Percentiles rank a stretch among this genome's conserved stretches.
Evolutionary conservation across 1,284 basidiomycete species (phyloP).

Genomic region (Ustilago esculenta): DNA sequence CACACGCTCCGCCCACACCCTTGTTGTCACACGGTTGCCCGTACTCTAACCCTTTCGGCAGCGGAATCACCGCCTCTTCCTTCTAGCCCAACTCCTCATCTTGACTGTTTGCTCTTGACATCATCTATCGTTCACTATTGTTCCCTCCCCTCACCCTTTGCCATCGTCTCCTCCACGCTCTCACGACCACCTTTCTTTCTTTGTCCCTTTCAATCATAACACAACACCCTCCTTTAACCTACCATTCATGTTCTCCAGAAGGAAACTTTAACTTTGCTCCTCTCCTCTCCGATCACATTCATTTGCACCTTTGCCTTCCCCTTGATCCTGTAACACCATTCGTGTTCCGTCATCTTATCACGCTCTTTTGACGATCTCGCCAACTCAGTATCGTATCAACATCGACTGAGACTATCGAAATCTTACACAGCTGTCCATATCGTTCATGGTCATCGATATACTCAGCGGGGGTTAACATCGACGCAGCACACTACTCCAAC

Average conservation of each 20-base stretch:
- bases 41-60: not conserved
- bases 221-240: not conserved
- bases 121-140: not conserved
- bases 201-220: not conserved
- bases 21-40: constrained; percentile 15
- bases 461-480: no score
- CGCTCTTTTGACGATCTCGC: not conserved
- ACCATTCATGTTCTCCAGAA: not conserved
- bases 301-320: not conserved
- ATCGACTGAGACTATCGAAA: no score
- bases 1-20: constrained; percentile 14
- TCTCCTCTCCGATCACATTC: not conserved
- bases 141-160: not conserved
- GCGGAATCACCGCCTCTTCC: not conserved
- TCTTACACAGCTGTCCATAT: no score
- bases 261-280: no score
- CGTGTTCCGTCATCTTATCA: not conserved
- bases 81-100: not conserved
- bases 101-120: not conserved
- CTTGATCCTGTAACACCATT: not conserved
- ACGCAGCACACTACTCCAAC: no score
- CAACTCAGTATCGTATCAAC: not conserved
- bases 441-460: no score
- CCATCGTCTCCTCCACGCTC: not conserved
- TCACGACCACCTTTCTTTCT: not conserved